Conservation (phyloP, 371 early-diverging fungal species). For the Synchytrium microbalum region DNA sequence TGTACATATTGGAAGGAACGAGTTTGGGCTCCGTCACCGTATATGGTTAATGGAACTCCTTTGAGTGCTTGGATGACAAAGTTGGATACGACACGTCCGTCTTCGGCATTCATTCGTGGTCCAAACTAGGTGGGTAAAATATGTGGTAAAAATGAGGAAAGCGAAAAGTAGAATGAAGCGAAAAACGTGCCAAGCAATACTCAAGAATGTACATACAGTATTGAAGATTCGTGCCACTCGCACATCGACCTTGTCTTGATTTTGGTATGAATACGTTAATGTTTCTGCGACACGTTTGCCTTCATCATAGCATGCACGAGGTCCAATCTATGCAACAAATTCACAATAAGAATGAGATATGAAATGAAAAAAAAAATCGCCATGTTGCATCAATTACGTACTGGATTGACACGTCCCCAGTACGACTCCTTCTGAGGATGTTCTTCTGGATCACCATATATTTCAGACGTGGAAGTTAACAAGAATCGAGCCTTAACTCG, state of each 20-base stretch:
- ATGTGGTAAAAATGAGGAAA: slow-evolving; percentile 5
- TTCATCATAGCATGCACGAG: slow-evolving; percentile 86
- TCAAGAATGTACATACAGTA: slow-evolving; percentile 6
- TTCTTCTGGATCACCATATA: slow-evolving; percentile 84
- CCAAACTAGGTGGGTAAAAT: slow-evolving; percentile 47
- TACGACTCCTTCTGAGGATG: slow-evolving; percentile 82
- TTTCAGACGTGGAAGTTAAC: slow-evolving; percentile 78
- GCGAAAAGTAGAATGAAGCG: slow-evolving; percentile 3
- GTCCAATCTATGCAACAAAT: slow-evolving; percentile 32
- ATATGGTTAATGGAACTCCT: slow-evolving; percentile 69
- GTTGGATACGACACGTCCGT: slow-evolving; percentile 85
- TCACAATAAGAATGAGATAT: not conserved
- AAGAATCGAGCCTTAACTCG: slow-evolving; percentile 73
- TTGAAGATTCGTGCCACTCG: slow-evolving; percentile 83
- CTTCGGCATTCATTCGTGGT: slow-evolving; percentile 80
- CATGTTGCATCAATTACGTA: slow-evolving; percentile 12
- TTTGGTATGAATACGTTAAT: slow-evolving; percentile 70
- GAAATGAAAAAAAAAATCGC: not conserved
- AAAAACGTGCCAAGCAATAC: not conserved
- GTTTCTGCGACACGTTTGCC: slow-evolving; percentile 86
- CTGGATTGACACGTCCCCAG: slow-evolving; percentile 81
- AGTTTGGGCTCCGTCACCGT: slow-evolving; percentile 78
- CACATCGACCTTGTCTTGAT: slow-evolving; percentile 72
- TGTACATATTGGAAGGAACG: slow-evolving; percentile 84
- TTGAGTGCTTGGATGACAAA: slow-evolving; percentile 80